Evolutionary conservation across 2,329 filamentous ascomycete genomes (phyloP), one percentile per base, ranked within the genome.

Genomic region (Dothideomycetidae sp.): DNA sequence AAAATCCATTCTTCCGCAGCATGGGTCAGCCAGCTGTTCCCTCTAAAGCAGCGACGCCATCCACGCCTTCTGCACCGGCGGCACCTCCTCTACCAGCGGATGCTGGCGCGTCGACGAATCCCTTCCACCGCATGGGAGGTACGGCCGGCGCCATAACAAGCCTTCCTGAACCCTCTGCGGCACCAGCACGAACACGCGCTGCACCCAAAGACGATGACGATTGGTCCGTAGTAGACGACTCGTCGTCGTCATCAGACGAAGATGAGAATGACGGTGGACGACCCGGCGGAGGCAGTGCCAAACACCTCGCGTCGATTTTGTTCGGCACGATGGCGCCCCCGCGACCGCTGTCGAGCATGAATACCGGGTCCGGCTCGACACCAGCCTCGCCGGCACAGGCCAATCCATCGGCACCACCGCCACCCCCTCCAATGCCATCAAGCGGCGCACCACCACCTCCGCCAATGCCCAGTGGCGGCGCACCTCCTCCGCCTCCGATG

Each of bases 251-350:
- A 13, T 75, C 81, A 38, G 80, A 83, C 36, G 61, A 61, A 3
- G 73, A 75, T 32, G 72, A 77, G n/a, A 71, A 73, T 23, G 79
- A 88, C 39, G 81, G 86, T 39, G 80, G 85, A 37, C 73, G 78
- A 7, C 78, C 82, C 12, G 81, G 81, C 35, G 83, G 83, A 38
- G 77, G 80, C 42, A 84, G 75, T 48, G 90, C 90, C 33, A 90
- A 92, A 43, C 83, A 93, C 50, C 73, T 98, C 26, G 90, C 90
- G 11, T 93, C 83, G 5, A 90, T 94, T 43, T 70, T 98, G 13
- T 98, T 98, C 55, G 88, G 90, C 42, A 93, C 86, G 36, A 96
- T 98, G 86, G 88, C 74, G 7, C 88, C 90, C 28, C 88, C 90
- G 10, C 76, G 88, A 36, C 86, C 88, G 18, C 62, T 94, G 31